Base-by-base conservation (phyloP, 2,329 filamentous ascomycete genomes). In the Calonectria honghensis region DNA sequence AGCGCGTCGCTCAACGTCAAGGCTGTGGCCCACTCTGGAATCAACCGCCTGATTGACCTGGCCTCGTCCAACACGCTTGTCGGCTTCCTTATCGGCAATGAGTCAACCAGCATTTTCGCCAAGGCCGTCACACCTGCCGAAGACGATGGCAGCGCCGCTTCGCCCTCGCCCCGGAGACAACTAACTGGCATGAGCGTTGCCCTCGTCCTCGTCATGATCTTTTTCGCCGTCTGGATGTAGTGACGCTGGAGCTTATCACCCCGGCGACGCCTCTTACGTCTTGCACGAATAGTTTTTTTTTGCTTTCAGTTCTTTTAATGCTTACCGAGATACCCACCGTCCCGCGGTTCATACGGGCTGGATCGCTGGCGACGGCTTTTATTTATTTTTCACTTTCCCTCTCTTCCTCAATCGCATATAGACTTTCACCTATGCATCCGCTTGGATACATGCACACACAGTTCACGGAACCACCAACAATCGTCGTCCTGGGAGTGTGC, bases 31-130 rank as follows among this genome's bases (percentile, higher is more conserved):
- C 91, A 95, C 79, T 94, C 92, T 52, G 94, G 94, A 72, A 96
- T 98, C 83, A 97, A 98, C 83, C 85, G 95, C 69, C 93, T 96
- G 83, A 90, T 97, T 65, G 96, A 98, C 84, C 89, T 98, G 74
- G 96, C 96, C 81, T 85, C 89, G 64, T 98, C 94, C 83, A 91
- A 96, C 85, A 98, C 98, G 83, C 90, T 94, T 1, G 91, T 95
- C 14, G 95, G 94, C 59, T 94, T 97, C 84, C 96, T 97, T 80
- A 90, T 98, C 73, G 96, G 95, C 77, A 98, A 98, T 82, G 96
- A 98, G 84, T 94, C 97, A 74, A 92, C 98, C 80, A 94, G 93
- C 51, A 88, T 95, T 3, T 98, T 93, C 83, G 92, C 97, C 86
- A 96, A 97, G 85, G 93, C 95, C 65, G 94, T 89, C 67, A 89